Conservation (phyloP, 345 rosid genomes). For the Carallia pectinifolia region DNA sequence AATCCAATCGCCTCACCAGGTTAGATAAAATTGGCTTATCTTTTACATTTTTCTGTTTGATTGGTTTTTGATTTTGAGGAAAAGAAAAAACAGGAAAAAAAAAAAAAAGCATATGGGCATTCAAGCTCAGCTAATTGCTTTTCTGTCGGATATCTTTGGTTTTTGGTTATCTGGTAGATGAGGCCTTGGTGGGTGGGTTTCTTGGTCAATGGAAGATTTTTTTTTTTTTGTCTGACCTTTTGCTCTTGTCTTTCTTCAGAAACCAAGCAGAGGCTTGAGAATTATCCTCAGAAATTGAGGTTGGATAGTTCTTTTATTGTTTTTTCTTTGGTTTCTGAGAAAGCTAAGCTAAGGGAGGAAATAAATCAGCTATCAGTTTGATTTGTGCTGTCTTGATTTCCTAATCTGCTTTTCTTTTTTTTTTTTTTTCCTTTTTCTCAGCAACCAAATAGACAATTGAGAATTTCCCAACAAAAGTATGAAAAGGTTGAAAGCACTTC, state of each 20-base stretch:
- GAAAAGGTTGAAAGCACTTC: constrained; percentile 5
- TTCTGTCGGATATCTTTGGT: background rate
- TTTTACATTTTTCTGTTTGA: background rate
- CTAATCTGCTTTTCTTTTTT: background rate
- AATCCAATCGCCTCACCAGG: constrained; percentile 53
- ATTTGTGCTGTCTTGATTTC: background rate
- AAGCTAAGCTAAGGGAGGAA: background rate
- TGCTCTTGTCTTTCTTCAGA: constrained; percentile 18
- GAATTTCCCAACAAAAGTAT: constrained; percentile 5
- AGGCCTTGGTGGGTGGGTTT: background rate
- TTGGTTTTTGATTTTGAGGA: background rate
- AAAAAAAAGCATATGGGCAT: background rate
- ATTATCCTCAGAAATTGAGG: constrained; percentile 12
- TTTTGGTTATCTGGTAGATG: background rate
- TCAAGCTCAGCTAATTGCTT: background rate
- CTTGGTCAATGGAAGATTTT: background rate
- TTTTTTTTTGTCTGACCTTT: background rate
- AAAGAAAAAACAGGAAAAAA: background rate
- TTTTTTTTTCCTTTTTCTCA: background rate
- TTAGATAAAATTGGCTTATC: constrained; percentile 11
- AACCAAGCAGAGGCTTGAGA: constrained; percentile 19
- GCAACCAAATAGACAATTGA: constrained; percentile 13
- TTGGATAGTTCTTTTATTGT: background rate
- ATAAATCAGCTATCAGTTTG: background rate
- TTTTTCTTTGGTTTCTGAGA: constrained; percentile 19